phyloP scores from a whole-genome alignment of 257 asterid genomes.

The Salvia hispanica region DNA sequence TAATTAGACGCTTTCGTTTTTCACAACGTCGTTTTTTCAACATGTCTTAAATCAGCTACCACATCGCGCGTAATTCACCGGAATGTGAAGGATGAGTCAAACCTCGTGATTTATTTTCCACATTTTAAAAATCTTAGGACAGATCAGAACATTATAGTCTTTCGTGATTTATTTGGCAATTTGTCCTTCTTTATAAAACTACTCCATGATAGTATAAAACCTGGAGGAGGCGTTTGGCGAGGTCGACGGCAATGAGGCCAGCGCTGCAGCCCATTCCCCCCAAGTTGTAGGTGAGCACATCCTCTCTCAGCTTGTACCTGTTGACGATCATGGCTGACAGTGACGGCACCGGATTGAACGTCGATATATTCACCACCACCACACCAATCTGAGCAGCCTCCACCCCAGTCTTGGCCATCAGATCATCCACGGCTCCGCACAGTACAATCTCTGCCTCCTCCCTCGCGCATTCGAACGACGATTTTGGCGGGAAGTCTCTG shows the following conservation, averaged over 20 bases:
- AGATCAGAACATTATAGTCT: no score
- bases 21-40: no score
- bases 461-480: slow-evolving; percentile 26
- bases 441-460: slow-evolving; percentile 37
- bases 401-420: slow-evolving; percentile 40
- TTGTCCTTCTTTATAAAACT: no score
- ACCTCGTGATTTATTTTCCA: no score
- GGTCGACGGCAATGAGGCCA: slow-evolving; percentile 44
- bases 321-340: slow-evolving; percentile 52
- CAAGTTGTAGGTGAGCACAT: slow-evolving; percentile 37
- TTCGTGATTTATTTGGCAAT: no score
- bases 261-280: slow-evolving; percentile 60
- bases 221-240: slow-evolving; percentile 49
- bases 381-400: slow-evolving; percentile 38
- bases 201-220: background rate
- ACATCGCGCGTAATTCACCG: no score
- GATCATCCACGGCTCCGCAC: slow-evolving; percentile 43
- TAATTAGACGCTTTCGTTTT: no score
- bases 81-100: no score
- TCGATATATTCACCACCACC: slow-evolving; percentile 42
- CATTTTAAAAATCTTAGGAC: no score
- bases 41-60: no score
- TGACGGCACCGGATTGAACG: slow-evolving; percentile 46
- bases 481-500: slow-evolving; percentile 25
- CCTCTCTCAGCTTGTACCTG: slow-evolving; percentile 44